A percentile compares a stretch with the other conserved stretches of the same genome.
phyloP scores from a whole-genome alignment of 2,329 filamentous ascomycete species.

The Diaporthe caulivora region DNA sequence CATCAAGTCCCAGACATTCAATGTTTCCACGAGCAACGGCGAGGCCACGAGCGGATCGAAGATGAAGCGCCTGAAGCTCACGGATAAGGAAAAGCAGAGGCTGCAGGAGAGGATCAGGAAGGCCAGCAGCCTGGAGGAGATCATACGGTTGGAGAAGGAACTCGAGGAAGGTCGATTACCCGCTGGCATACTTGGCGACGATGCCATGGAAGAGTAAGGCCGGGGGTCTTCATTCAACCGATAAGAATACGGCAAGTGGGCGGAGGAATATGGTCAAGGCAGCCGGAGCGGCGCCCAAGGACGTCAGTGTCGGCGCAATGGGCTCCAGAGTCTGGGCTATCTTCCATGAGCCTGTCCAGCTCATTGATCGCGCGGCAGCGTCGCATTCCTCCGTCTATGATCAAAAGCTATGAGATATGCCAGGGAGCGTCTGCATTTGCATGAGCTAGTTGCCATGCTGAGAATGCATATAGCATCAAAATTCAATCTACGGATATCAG shows the following conservation, averaged over 20 bases:
- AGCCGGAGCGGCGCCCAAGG: background rate
- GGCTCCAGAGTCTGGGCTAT: background rate
- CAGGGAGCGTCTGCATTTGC: constrained; percentile 10
- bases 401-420: background rate
- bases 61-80: constrained; percentile 84
- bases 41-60: constrained; percentile 63
- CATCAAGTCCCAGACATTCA: constrained; percentile 83
- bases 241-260: constrained; percentile 44
- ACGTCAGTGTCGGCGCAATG: background rate
- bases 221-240: constrained; percentile 66
- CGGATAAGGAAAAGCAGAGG: constrained; percentile 86
- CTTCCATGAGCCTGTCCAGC: background rate
- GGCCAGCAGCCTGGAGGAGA: constrained; percentile 90
- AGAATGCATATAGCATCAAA: background rate
- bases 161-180: constrained; percentile 90
- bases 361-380: background rate
- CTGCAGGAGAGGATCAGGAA: constrained; percentile 90
- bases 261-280: background rate
- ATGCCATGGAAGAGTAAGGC: constrained; percentile 73
- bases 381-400: background rate
- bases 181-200: constrained; percentile 68
- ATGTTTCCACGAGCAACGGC: constrained; percentile 62
- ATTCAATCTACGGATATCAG: background rate
- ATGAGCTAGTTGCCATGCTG: background rate
- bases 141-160: constrained; percentile 90